Evolutionary conservation across 306 rosid genomes (phyloP).

Genomic region (Vigna mungo): DNA sequence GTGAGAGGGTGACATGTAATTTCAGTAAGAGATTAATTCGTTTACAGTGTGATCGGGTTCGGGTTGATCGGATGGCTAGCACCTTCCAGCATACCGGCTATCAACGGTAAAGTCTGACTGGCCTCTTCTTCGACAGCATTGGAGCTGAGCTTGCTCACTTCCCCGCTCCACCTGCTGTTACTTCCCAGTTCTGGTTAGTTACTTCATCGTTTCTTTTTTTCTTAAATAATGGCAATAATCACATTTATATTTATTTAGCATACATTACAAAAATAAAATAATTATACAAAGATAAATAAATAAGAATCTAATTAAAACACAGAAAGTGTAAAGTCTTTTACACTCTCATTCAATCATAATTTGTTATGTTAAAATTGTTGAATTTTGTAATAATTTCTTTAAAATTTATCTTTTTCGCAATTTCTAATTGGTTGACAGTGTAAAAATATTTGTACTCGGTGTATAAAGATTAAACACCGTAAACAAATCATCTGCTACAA

Average conservation of each 20-base stretch:
- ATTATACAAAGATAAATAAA: not conserved
- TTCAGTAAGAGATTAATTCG: constrained; percentile 30
- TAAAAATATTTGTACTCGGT: not conserved
- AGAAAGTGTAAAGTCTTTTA: not conserved
- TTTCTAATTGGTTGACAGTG: not conserved
- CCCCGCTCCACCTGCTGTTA: constrained; percentile 87
- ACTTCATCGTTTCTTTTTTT: no score
- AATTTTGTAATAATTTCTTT: constrained; percentile 2
- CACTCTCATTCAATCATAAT: not conserved
- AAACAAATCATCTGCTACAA: not conserved
- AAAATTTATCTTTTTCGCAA: not conserved
- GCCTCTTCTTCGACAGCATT: constrained; percentile 93
- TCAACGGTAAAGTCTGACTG: constrained; percentile 84
- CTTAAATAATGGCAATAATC: no score
- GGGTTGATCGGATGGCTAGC: constrained; percentile 95
- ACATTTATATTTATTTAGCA: no score
- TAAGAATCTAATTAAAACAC: not conserved
- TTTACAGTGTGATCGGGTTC: constrained; percentile 87
- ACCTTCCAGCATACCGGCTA: constrained; percentile 88
- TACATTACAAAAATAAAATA: no score
- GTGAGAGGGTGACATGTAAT: constrained; percentile 75
- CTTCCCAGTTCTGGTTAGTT: constrained; percentile 80
- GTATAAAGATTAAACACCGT: not conserved
- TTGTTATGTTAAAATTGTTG: not conserved
- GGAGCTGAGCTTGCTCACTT: constrained; percentile 93